phyloP scores from a whole-genome alignment of 106 monocot genomes.

The Platanthera zijinensis region DNA sequence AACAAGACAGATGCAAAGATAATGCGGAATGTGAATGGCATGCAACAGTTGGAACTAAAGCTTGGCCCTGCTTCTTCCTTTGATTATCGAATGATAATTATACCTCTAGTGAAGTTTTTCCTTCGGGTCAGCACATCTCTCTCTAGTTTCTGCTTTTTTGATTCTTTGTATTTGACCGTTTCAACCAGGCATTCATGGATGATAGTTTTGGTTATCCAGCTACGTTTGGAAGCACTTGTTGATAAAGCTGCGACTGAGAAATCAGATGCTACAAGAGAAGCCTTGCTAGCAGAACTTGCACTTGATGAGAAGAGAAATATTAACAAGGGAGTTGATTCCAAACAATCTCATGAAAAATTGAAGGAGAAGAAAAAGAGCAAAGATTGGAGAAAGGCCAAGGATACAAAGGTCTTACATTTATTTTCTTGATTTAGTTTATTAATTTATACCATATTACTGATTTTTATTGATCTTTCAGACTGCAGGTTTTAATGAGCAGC shows the following conservation, averaged over 20 bases:
- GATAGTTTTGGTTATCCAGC: conserved; percentile 22
- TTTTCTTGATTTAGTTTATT: neutral
- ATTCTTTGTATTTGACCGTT: conserved; percentile 6
- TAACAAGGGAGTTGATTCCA: conserved; percentile 43
- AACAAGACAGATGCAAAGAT: conserved; percentile 85
- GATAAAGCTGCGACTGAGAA: conserved; percentile 90
- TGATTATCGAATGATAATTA: conserved; percentile 64
- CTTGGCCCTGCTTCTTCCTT: conserved; percentile 63
- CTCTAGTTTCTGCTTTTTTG: neutral
- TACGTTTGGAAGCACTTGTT: conserved; percentile 67
- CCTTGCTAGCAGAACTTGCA: conserved; percentile 83
- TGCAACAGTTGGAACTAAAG: conserved; percentile 65
- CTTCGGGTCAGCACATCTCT: conserved; percentile 33
- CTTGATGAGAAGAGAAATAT: conserved; percentile 53
- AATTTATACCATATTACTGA: neutral
- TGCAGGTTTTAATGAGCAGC: conserved; percentile 27
- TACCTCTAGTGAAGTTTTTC: conserved; percentile 78
- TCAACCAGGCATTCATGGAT: neutral
- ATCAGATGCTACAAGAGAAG: conserved; percentile 89
- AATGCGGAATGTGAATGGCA: conserved; percentile 42
- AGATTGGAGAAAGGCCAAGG: conserved; percentile 65
- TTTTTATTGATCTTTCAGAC: conserved; percentile 31
- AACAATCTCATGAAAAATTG: conserved; percentile 55
- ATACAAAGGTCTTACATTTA: conserved; percentile 39
- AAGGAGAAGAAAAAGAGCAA: conserved; percentile 85